Base-by-base conservation (phyloP, 192 early-diverging fungal genomes). In the Rhizophagus sp. region DNA sequence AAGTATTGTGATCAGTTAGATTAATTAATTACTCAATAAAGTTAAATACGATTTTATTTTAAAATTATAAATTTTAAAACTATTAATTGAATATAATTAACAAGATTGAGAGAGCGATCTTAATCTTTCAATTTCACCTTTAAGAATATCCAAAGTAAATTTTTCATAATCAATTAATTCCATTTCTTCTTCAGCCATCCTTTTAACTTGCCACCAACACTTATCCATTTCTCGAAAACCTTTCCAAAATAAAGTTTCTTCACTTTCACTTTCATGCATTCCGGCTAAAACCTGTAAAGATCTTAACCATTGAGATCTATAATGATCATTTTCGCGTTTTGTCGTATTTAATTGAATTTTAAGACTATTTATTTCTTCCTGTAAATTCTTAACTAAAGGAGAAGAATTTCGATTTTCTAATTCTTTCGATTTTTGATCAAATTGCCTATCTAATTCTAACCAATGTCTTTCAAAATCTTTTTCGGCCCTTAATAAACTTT, bases 381-480 rank as follows among this genome's bases (percentile, higher is more conserved):
- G 41, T 4, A 79, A 25, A 33, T 71, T 27, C 30, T 44, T 57
- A 15, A 71, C 39, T 2, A 24, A 3, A 7, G 47, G 2, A 17
- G 63, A 62, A 67, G 15, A 25, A 30, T 69, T 13, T 47, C n/a
- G 49, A 52, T 24, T 25, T 71, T 72, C 36, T 52, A 71, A 19
- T 68, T 79, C 78, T 57, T 39, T 52, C 25, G 27, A 63, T 39
- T 25, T 39, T 39, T 71, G 49, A 12, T 79, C 78, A 41, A 62
- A 79, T 62, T 79, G 68, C 62, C 78, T 66, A 61, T 79, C 78
- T 41, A 79, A 41, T 71, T 79, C 78, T 30, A 79, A 62, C 78
- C 68, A 79, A 19, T 66, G 66, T 36, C 50, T 19, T 71, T 79
- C 68, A 41, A 79, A 47, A 72, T 79, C 78, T 62, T 71, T 79